phyloP scores from a whole-genome alignment of 331 rosid genomes.

The Prunus yedoensis region DNA sequence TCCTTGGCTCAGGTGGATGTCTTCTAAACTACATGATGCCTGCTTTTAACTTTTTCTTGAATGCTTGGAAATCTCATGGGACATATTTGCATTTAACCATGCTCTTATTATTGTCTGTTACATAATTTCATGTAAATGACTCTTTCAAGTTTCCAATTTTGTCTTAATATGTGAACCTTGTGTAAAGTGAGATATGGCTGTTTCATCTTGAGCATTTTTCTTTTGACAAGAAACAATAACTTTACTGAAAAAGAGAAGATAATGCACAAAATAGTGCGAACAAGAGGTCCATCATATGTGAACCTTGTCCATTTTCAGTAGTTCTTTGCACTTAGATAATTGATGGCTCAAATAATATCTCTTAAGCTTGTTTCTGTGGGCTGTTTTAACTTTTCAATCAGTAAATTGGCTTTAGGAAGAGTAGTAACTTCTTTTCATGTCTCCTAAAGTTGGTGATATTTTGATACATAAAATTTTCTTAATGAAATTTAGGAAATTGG shows the following conservation, averaged over 20 bases:
- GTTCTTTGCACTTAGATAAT: background rate
- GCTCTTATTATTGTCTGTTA: background rate
- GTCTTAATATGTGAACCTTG: background rate
- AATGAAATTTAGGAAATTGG: background rate
- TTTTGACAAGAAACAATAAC: background rate
- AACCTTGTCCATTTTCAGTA: background rate
- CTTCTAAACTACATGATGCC: slow-evolving; percentile 16
- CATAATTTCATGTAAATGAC: background rate
- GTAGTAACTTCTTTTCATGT: background rate
- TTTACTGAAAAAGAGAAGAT: background rate
- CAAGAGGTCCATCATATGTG: background rate
- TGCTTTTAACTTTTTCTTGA: slow-evolving; percentile 9
- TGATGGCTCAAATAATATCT: background rate
- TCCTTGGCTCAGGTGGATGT: slow-evolving; percentile 72
- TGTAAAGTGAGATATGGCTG: background rate
- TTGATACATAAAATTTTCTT: background rate
- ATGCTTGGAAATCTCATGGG: background rate
- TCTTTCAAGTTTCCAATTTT: background rate
- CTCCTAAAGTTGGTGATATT: background rate
- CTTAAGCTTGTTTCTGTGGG: background rate
- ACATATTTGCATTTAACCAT: background rate
- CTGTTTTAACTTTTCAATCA: background rate
- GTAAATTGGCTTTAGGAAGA: background rate
- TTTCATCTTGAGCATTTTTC: background rate
- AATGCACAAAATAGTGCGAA: background rate